Base-by-base conservation (phyloP, 352 stramenopile genomes). In the Sclerospora graminicola region DNA sequence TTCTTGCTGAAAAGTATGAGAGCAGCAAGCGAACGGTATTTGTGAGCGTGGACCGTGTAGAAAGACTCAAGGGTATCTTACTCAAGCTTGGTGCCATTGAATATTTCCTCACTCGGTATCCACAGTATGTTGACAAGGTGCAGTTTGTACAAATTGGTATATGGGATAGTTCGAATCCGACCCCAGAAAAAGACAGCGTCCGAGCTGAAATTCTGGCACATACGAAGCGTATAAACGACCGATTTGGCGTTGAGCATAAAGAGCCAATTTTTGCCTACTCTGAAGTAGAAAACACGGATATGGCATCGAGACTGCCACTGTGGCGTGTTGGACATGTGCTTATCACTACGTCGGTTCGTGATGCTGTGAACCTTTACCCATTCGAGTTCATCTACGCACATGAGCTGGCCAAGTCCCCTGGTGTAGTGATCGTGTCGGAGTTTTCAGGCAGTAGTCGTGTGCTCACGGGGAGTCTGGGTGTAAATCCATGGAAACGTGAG, bases 401-500 rank as follows among this genome's bases (percentile, higher is more conserved):
- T 27, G 76, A 90, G 36, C 33, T 92, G 18, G 54, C 61, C 26
- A 76, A 82, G 38, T 70, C 63, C 21, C 69, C 88, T 19, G 95
- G 94, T 19, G 62, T 97, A 21, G 84, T 97, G 29, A 95, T 98
- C 37, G 69, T 98, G 5, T 98, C 92, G 23, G 96, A 99, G 61
- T 99, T 99, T 52, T 96, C 93, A 13, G 93, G 84, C 40, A 97
- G 85, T 51, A 98, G 94, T 48, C 78, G 96, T 24, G 94, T 99
- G 10, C 81, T 99, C 54, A 87, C 88, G 14, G 96, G 96, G 7
- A 95, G 93, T 33, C 64, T 99, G 35, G 89, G 93, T 38, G 87
- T 99, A 16, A 99, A 99, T 63, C 96, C 96, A 8, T 99, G 95
- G 95, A 98, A 98, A 62, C 77, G 87, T 9, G 68, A 89, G 14